Percentiles rank a stretch among this genome's conserved stretches.
Evolutionary conservation across 495 filamentous ascomycete species (phyloP).

Genomic region (Podospora australis): DNA sequence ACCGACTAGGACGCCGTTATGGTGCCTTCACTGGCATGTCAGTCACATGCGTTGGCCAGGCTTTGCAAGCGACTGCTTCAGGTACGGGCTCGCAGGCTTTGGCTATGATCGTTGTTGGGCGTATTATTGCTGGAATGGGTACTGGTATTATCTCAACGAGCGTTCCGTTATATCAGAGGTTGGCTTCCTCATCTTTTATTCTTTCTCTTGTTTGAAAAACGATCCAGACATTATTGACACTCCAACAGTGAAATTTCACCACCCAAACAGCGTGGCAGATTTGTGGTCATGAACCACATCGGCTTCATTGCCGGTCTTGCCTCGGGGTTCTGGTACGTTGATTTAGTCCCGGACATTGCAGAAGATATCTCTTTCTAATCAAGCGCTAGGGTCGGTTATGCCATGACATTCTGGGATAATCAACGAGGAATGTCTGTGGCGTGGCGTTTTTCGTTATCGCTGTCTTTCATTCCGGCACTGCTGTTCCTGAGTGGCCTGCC

Average conservation of each 20-base stretch:
- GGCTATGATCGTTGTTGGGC: conserved; percentile 47
- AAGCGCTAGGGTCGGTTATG: conserved; percentile 37
- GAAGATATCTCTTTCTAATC: neutral
- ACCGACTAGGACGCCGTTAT: conserved; percentile 44
- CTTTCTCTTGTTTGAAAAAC: too few relatives aligned
- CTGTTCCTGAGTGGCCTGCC: conserved; percentile 41
- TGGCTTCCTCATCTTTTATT: too few relatives aligned
- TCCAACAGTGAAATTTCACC: conserved; percentile 52
- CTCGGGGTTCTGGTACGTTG: conserved; percentile 45
- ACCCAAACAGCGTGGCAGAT: conserved; percentile 44
- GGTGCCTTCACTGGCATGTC: conserved; percentile 42
- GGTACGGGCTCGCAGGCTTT: conserved; percentile 31
- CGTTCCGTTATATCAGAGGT: conserved; percentile 54
- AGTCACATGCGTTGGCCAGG: conserved; percentile 41
- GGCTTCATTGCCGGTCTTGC: conserved; percentile 49
- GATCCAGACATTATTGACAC: too few relatives aligned
- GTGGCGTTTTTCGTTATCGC: conserved; percentile 42
- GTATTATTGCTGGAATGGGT: conserved; percentile 47
- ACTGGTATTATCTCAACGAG: conserved; percentile 47
- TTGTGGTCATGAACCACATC: conserved; percentile 53
- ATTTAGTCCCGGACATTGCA: neutral
- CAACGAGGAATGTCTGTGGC: conserved; percentile 25
- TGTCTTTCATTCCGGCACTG: conserved; percentile 39
- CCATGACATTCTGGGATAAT: conserved; percentile 35
- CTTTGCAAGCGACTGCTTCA: conserved; percentile 36